A percentile compares a stretch with the other conserved stretches of the same genome.
phyloP scores from a whole-genome alignment of 75 land plant genomes.

The Pinus albicaulis region DNA sequence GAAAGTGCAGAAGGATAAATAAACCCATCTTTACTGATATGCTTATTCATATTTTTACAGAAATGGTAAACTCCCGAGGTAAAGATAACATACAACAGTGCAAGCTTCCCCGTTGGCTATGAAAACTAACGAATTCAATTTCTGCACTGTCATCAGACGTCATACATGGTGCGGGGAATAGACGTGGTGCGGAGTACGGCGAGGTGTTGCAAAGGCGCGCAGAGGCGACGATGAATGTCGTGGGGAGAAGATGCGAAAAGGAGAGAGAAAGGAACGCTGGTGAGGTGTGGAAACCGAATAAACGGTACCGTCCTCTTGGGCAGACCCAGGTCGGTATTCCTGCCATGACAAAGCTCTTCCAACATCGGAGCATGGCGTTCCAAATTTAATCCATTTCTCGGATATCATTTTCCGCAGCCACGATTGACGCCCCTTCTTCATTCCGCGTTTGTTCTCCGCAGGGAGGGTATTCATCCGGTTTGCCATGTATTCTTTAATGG shows the following conservation, averaged over 20 bases:
- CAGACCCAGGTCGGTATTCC: slow-evolving; percentile 25
- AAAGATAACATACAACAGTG: too few species aligned
- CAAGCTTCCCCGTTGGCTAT: too few species aligned
- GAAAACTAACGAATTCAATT: too few species aligned
- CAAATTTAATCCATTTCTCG: not conserved
- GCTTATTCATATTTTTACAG: too few species aligned
- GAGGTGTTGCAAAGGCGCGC: not conserved
- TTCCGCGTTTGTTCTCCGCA: not conserved
- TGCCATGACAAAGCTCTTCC: not conserved
- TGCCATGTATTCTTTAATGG: slow-evolving; percentile 47
- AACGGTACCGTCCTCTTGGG: slow-evolving; percentile 10
- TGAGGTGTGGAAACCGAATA: not conserved
- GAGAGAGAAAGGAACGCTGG: not conserved
- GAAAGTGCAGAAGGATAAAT: too few species aligned
- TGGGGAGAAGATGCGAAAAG: not conserved
- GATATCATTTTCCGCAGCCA: not conserved
- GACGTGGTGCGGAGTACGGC: not conserved
- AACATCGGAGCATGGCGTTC: too few species aligned
- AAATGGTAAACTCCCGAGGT: too few species aligned
- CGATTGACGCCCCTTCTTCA: not conserved
- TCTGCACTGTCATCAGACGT: too few species aligned
- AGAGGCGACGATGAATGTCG: not conserved
- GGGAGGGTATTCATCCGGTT: not conserved
- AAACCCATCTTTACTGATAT: too few species aligned
- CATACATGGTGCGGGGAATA: not conserved